Percentiles rank a stretch among this genome's conserved stretches.
phyloP scores from a whole-genome alignment of 768 basidiomycete species.

The Pleurotus tuber-regium region DNA sequence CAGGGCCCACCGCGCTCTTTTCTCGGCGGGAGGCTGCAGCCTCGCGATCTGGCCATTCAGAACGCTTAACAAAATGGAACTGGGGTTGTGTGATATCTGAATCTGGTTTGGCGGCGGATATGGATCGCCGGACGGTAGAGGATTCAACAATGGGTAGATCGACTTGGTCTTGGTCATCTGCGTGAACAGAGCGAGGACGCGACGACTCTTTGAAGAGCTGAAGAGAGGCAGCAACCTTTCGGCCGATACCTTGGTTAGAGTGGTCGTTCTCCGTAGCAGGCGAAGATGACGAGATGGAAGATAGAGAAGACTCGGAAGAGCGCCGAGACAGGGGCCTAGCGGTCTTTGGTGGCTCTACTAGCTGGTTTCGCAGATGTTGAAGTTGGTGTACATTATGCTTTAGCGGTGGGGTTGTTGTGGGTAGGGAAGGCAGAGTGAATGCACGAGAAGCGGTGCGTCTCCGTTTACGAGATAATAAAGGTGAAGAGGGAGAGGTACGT shows the following conservation, averaged over 20 bases:
- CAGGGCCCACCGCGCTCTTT: constrained; percentile 57
- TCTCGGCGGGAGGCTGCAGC: constrained; percentile 66
- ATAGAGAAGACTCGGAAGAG: constrained; percentile 34
- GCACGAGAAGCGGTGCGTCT: constrained; percentile 24
- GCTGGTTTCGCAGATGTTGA: constrained; percentile 25
- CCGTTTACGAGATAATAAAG: constrained; percentile 27
- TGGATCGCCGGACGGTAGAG: no score
- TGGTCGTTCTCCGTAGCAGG: constrained; percentile 26
- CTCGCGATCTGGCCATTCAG: constrained; percentile 84
- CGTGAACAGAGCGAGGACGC: constrained; percentile 31
- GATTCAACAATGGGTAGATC: constrained; percentile 22
- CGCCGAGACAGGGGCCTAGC: constrained; percentile 31
- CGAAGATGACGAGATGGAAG: constrained; percentile 26
- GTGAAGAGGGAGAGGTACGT: constrained; percentile 28
- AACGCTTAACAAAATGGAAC: constrained; percentile 80
- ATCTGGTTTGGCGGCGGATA: constrained; percentile 40
- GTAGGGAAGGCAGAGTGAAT: constrained; percentile 20
- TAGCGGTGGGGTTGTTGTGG: neutral
- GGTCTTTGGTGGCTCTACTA: constrained; percentile 25
- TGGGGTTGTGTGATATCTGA: constrained; percentile 60
- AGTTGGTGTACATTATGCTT: constrained; percentile 9
- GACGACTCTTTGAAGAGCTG: constrained; percentile 80
- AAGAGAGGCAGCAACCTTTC: constrained; percentile 81
- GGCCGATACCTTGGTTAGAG: constrained; percentile 50
- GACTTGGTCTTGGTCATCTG: constrained; percentile 10